Evolutionary conservation across 257 asterid genomes (phyloP).

Genomic region (Solanum ahanhuiri): DNA sequence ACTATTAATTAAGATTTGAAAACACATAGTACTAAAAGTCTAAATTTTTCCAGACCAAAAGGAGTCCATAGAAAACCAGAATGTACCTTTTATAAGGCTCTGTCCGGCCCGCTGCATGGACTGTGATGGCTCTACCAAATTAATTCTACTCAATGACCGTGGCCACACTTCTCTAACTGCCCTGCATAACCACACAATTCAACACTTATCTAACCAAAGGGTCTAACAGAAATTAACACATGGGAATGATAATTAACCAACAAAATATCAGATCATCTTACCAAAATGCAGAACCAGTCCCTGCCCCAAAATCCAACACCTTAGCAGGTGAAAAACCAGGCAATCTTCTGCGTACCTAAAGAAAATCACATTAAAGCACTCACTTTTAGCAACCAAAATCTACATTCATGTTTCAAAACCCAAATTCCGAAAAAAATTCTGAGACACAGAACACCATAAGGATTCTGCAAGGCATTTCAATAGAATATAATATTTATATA

Average conservation of each 20-base stretch:
- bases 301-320: conserved; percentile 96
- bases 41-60: background rate
- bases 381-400: background rate
- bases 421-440: background rate
- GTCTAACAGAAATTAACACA: background rate
- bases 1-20: background rate
- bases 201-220: background rate
- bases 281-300: conserved; percentile 98
- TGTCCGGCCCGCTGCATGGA: conserved; percentile 95
- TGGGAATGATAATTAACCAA: background rate
- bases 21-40: background rate
- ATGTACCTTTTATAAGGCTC: conserved; percentile 58
- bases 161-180: conserved; percentile 97
- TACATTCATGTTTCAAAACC: background rate
- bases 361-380: background rate
- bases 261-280: conserved; percentile 24
- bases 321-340: conserved; percentile 75
- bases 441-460: background rate
- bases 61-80: background rate
- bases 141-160: conserved; percentile 47
- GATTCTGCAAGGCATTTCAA: background rate
- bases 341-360: conserved; percentile 70
- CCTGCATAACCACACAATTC: conserved; percentile 31
- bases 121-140: conserved; percentile 97
- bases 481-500: conserved; percentile 10